These are phyloP conservation scores for Taphrina wiesneri DNA, from an alignment of 1,139 yeast genomes.

Conservation along the genomic window DNA sequence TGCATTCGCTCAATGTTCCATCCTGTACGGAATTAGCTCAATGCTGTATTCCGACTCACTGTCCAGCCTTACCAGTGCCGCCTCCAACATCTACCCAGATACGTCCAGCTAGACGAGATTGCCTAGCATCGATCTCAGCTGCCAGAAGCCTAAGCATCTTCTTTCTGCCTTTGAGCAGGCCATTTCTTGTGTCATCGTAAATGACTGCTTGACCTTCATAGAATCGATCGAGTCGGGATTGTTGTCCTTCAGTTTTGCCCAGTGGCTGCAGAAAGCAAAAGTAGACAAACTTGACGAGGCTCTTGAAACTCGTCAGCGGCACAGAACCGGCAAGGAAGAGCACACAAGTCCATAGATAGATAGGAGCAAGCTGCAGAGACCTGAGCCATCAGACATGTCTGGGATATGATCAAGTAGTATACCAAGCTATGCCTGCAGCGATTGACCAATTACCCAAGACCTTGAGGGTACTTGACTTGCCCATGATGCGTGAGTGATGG, in stretches of 20 bases:
- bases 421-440: slow-evolving; percentile 15
- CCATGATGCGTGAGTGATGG: neutral
- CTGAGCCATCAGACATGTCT: neutral
- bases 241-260: slow-evolving; percentile 52
- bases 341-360: slow-evolving; percentile 5
- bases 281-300: slow-evolving; percentile 43
- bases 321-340: slow-evolving; percentile 1
- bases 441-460: neutral
- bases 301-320: slow-evolving; percentile 25
- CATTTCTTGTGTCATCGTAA: slow-evolving; percentile 68
- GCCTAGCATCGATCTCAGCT: slow-evolving; percentile 30
- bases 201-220: slow-evolving; percentile 74
- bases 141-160: slow-evolving; percentile 53
- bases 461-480: neutral
- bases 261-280: slow-evolving; percentile 69
- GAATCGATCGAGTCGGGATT: slow-evolving; percentile 67
- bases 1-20: slow-evolving; percentile 73
- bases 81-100: slow-evolving; percentile 65
- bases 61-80: slow-evolving; percentile 5
- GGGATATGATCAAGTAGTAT: neutral
- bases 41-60: slow-evolving; percentile 37
- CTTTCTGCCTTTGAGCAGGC: slow-evolving; percentile 69
- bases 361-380: slow-evolving; percentile 1
- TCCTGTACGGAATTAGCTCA: slow-evolving; percentile 80
- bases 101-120: slow-evolving; percentile 48